These are phyloP conservation scores for Epichloe aotearoae DNA, from an alignment of 2,329 filamentous ascomycete genomes.

Conservation along the genomic window DNA sequence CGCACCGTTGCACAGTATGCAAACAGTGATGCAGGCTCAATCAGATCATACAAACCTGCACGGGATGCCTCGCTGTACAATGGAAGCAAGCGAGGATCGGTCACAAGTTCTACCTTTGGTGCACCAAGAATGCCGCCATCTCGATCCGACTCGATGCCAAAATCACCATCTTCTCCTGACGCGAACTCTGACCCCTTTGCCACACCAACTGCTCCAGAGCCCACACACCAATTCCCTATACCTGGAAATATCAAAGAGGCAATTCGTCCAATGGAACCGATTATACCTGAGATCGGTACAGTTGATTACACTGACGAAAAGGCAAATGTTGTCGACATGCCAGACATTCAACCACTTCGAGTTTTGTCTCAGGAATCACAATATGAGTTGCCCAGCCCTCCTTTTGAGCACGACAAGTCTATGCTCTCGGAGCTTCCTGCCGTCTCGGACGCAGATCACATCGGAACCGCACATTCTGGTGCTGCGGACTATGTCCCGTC, in stretches of 20 bases:
- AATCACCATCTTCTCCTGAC: slow-evolving; percentile 22
- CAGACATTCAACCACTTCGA: slow-evolving; percentile 17
- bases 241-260: slow-evolving; percentile 13
- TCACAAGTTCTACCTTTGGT: slow-evolving; percentile 11
- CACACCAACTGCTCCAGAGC: slow-evolving; percentile 19
- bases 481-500: slow-evolving; percentile 12
- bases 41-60: slow-evolving; percentile 35
- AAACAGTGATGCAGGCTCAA: slow-evolving; percentile 40
- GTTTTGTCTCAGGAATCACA: slow-evolving; percentile 17
- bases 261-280: slow-evolving; percentile 18
- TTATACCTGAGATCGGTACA: slow-evolving; percentile 26
- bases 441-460: slow-evolving; percentile 6
- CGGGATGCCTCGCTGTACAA: slow-evolving; percentile 33
- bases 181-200: slow-evolving; percentile 23
- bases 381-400: slow-evolving; percentile 12
- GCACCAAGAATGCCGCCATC: slow-evolving; percentile 18
- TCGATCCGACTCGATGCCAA: slow-evolving; percentile 31
- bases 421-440: slow-evolving; percentile 6
- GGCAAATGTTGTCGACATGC: slow-evolving; percentile 12
- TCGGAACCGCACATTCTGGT: slow-evolving; percentile 10
- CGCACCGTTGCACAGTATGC: slow-evolving; percentile 47
- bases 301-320: slow-evolving; percentile 18
- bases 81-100: slow-evolving; percentile 23
- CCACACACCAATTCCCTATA: slow-evolving; percentile 11
- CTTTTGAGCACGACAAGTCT: slow-evolving; percentile 7